A percentile compares a stretch with the other conserved stretches of the same genome.
These are phyloP conservation scores for Cucurbita pepo DNA, from an alignment of 306 rosid genomes.

Conservation along the genomic window DNA sequence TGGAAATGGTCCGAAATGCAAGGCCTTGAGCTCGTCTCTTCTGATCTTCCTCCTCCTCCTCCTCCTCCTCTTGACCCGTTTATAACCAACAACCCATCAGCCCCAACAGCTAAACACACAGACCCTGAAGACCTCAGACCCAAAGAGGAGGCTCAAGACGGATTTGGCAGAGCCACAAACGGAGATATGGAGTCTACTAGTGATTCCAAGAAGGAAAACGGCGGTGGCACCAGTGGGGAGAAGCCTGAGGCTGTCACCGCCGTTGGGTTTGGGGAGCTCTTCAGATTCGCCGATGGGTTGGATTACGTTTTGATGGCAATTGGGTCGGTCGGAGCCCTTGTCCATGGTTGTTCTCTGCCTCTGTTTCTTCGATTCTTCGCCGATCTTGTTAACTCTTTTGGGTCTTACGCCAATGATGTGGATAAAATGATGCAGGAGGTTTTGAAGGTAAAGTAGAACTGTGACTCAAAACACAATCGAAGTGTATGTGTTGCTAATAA, in stretches of 20 bases:
- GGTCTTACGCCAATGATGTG: constrained; percentile 62
- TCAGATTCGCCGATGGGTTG: constrained; percentile 87
- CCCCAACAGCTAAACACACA: neutral
- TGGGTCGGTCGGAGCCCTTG: constrained; percentile 79
- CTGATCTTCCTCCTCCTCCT: constrained; percentile 14
- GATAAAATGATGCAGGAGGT: constrained; percentile 90
- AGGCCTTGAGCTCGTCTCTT: constrained; percentile 58
- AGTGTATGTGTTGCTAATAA: neutral
- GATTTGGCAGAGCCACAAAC: constrained; percentile 3
- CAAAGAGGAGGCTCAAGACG: constrained; percentile 7
- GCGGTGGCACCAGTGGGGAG: constrained; percentile 13
- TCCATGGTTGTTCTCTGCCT: constrained; percentile 90
- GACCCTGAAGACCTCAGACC: neutral
- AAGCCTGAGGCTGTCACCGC: constrained; percentile 42
- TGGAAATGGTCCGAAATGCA: constrained; percentile 99
- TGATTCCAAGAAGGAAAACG: constrained; percentile 27
- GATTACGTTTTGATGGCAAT: constrained; percentile 69
- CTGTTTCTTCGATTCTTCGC: constrained; percentile 90
- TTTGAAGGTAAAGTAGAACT: constrained; percentile 38
- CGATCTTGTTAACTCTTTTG: constrained; percentile 93
- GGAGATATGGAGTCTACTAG: constrained; percentile 27
- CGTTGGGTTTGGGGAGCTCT: constrained; percentile 52
- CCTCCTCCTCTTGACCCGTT: constrained; percentile 2
- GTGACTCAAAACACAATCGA: neutral
- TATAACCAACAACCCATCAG: constrained; percentile 14